These are phyloP conservation scores for Alternaria triticina DNA, from an alignment of 2,329 filamentous ascomycete genomes.

Conservation along the genomic window DNA sequence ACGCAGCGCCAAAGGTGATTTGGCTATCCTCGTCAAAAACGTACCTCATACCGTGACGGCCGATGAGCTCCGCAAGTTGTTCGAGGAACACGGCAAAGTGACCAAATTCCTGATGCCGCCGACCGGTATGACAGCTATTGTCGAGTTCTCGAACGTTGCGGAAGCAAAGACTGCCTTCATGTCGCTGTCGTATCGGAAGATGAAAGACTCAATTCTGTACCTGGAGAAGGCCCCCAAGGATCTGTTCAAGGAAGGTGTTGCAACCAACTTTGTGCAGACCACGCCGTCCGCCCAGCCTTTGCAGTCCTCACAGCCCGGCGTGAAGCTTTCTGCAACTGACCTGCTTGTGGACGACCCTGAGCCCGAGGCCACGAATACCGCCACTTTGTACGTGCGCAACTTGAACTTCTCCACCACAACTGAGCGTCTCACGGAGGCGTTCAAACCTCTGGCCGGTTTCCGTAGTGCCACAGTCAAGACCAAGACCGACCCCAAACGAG, in stretches of 20 bases:
- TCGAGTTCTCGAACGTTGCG: constrained; percentile 80
- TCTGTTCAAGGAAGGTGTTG: constrained; percentile 63
- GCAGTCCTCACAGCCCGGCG: constrained; percentile 25
- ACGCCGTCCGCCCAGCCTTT: constrained; percentile 21
- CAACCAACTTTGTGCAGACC: constrained; percentile 42
- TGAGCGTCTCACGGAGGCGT: constrained; percentile 75
- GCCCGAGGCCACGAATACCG: constrained; percentile 66
- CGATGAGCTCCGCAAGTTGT: constrained; percentile 79
- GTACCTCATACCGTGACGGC: constrained; percentile 82
- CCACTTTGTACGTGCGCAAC: constrained; percentile 92
- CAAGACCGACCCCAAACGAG: constrained; percentile 89
- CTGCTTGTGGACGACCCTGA: constrained; percentile 66
- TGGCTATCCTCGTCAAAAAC: constrained; percentile 90
- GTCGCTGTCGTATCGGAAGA: constrained; percentile 83
- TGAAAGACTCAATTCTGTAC: constrained; percentile 90
- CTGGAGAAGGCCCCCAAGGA: constrained; percentile 91
- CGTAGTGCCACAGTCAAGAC: constrained; percentile 90
- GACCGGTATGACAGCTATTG: constrained; percentile 89
- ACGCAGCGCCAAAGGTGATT: constrained; percentile 81
- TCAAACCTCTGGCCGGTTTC: constrained; percentile 84
- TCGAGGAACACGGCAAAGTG: constrained; percentile 85
- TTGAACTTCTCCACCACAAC: constrained; percentile 90
- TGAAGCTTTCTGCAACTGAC: constrained; percentile 72
- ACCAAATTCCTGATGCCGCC: constrained; percentile 88
- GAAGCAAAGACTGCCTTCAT: constrained; percentile 85